These are phyloP conservation scores for Sicyos edulis DNA, from an alignment of 306 rosid species.

Conservation along the genomic window DNA sequence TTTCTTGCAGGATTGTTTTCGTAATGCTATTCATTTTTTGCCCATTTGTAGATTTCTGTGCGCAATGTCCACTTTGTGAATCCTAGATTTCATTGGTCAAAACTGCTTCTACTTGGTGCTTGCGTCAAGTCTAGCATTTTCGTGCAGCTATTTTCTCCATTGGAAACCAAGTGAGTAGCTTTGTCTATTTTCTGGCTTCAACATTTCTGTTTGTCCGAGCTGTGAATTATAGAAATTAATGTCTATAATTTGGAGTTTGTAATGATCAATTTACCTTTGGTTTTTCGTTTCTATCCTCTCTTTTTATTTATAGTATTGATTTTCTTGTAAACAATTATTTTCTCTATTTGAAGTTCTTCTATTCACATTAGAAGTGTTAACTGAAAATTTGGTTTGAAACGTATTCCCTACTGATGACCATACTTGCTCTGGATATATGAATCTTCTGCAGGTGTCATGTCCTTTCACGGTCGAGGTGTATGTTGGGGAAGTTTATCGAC, in stretches of 20 bases:
- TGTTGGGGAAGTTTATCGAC: conserved; percentile 59
- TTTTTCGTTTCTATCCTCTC: neutral
- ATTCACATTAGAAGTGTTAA: neutral
- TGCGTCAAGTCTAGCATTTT: conserved; percentile 67
- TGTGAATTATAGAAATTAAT: conserved; percentile 14
- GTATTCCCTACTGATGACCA: conserved; percentile 7
- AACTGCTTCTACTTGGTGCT: conserved; percentile 74
- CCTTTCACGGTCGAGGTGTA: conserved; percentile 50
- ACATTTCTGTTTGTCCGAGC: conserved; percentile 18
- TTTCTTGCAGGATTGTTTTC: neutral
- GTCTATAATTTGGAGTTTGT: neutral
- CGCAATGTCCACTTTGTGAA: conserved; percentile 74
- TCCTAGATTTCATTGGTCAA: conserved; percentile 72
- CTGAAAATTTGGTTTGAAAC: neutral
- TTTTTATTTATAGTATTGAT: neutral
- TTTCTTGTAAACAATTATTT: neutral
- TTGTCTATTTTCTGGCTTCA: conserved; percentile 3
- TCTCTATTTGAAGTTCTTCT: neutral
- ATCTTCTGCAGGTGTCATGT: conserved; percentile 62
- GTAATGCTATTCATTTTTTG: neutral
- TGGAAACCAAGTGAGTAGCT: conserved; percentile 58
- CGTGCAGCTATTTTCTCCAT: conserved; percentile 71
- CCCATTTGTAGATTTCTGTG: conserved; percentile 49
- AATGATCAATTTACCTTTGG: conserved; percentile 8
- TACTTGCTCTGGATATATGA: neutral